Evolutionary conservation across 345 rosid genomes (phyloP).

Genomic region (Gossypium ekmanianum): DNA sequence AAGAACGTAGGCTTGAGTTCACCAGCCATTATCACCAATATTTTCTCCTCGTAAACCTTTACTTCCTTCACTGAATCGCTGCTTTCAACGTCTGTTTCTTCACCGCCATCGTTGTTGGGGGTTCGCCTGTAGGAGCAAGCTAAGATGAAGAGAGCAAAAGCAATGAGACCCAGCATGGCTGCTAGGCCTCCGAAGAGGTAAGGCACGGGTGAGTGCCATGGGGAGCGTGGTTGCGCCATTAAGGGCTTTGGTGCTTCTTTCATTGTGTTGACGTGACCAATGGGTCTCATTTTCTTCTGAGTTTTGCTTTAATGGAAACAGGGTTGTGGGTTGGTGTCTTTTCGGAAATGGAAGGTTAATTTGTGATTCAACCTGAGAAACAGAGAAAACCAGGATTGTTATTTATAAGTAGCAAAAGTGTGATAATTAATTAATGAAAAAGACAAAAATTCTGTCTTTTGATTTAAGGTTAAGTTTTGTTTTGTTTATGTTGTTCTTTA

Average conservation of each 20-base stretch:
- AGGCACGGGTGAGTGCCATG: constrained; percentile 81
- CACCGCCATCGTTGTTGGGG: constrained; percentile 25
- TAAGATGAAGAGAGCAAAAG: constrained; percentile 66
- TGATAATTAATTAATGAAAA: neutral
- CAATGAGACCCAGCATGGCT: constrained; percentile 70
- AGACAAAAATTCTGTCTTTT: neutral
- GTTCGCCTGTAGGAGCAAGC: constrained; percentile 67
- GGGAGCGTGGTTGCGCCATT: constrained; percentile 35
- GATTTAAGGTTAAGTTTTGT: neutral
- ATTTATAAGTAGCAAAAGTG: neutral
- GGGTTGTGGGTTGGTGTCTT: constrained; percentile 2
- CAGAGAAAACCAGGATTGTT: neutral
- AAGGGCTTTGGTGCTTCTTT: constrained; percentile 13
- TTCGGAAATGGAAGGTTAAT: neutral
- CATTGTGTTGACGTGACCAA: constrained; percentile 9
- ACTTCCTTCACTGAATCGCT: constrained; percentile 26
- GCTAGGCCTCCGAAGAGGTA: constrained; percentile 75
- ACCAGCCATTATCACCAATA: constrained; percentile 71
- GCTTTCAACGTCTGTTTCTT: constrained; percentile 11
- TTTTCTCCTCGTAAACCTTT: constrained; percentile 49
- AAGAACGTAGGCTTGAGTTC: constrained; percentile 55
- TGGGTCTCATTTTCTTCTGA: constrained; percentile 22
- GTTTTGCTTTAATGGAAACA: neutral
- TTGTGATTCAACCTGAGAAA: constrained; percentile 15
- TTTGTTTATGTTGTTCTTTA: too few species aligned